phyloP scores from a whole-genome alignment of 2,329 filamentous ascomycete genomes.

The Allantophomopsis cytisporea region DNA sequence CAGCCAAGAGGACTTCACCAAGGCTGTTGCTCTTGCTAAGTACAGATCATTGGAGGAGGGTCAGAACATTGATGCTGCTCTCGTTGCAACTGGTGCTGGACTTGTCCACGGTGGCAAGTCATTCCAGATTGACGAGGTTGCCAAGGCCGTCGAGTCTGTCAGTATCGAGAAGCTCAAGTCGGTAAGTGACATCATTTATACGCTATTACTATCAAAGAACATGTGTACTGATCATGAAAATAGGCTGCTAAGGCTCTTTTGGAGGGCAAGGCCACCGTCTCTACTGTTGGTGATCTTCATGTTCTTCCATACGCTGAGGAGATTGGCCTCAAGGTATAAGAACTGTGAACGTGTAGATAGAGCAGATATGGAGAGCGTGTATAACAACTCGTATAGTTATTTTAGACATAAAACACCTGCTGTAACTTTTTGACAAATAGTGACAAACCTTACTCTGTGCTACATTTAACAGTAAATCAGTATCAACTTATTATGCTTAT shows the following conservation, averaged over 20 bases:
- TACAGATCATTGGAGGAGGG: conserved; percentile 77
- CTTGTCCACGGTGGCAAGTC: conserved; percentile 71
- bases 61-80: conserved; percentile 62
- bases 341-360: conserved; percentile 12
- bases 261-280: conserved; percentile 78
- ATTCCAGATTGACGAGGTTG: conserved; percentile 70
- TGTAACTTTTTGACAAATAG: conserved; percentile 1
- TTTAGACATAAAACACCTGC: conserved; percentile 16
- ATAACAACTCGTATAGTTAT: conserved; percentile 21
- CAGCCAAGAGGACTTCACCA: conserved; percentile 74
- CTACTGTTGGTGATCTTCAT: conserved; percentile 82
- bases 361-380: conserved; percentile 13
- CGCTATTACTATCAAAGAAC: conserved; percentile 1
- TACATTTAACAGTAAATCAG: too few relatives aligned
- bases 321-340: conserved; percentile 87
- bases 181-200: conserved; percentile 37
- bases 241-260: conserved; percentile 82
- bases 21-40: conserved; percentile 86
- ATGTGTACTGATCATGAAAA: conserved; percentile 15
- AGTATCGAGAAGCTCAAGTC: conserved; percentile 74
- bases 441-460: too few relatives aligned
- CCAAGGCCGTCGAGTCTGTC: conserved; percentile 68
- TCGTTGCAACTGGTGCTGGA: conserved; percentile 75
- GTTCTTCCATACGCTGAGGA: conserved; percentile 88
- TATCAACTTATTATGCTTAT: too few relatives aligned